Percentiles rank a stretch among this genome's conserved stretches.
phyloP scores from a whole-genome alignment of 805 yeast species.

The Diddensiella transvaalensis region DNA sequence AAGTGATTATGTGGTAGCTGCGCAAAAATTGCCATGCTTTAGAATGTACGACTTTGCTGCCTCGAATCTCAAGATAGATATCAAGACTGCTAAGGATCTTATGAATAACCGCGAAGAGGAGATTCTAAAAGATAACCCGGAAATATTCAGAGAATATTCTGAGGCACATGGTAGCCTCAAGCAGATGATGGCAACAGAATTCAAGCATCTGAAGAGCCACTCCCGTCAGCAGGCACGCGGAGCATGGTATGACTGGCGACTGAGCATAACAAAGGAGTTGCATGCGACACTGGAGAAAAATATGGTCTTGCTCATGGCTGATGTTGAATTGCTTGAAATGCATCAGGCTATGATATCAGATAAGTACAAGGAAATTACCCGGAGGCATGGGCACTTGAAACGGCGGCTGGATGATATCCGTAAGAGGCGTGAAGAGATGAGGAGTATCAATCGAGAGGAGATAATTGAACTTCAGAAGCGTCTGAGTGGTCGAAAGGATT shows the following conservation, averaged over 20 bases:
- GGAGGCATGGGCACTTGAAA: conserved; percentile 14
- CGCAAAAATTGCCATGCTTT: conserved; percentile 41
- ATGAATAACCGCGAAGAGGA: conserved; percentile 49
- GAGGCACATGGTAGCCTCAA: conserved; percentile 39
- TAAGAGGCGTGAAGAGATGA: conserved; percentile 14
- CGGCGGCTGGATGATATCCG: conserved; percentile 20
- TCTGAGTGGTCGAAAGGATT: conserved; percentile 15
- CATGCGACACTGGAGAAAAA: conserved; percentile 30
- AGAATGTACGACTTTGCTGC: conserved; percentile 54
- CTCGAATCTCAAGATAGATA: conserved; percentile 49
- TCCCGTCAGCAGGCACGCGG: conserved; percentile 51
- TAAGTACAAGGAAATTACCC: conserved; percentile 10
- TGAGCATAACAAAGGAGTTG: conserved; percentile 47
- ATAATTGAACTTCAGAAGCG: conserved; percentile 16
- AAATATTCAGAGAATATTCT: conserved; percentile 47
- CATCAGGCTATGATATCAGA: not conserved
- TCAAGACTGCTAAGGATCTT: conserved; percentile 45
- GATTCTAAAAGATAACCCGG: conserved; percentile 45
- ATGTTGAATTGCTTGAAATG: conserved; percentile 18
- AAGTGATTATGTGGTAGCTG: conserved; percentile 40
- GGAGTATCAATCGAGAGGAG: conserved; percentile 20
- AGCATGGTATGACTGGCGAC: conserved; percentile 64
- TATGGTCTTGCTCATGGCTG: conserved; percentile 19
- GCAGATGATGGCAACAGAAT: conserved; percentile 43
- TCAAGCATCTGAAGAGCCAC: conserved; percentile 47